phyloP scores from a whole-genome alignment of 176 grass and related monocot genomes.

The Lolium multiflorum region DNA sequence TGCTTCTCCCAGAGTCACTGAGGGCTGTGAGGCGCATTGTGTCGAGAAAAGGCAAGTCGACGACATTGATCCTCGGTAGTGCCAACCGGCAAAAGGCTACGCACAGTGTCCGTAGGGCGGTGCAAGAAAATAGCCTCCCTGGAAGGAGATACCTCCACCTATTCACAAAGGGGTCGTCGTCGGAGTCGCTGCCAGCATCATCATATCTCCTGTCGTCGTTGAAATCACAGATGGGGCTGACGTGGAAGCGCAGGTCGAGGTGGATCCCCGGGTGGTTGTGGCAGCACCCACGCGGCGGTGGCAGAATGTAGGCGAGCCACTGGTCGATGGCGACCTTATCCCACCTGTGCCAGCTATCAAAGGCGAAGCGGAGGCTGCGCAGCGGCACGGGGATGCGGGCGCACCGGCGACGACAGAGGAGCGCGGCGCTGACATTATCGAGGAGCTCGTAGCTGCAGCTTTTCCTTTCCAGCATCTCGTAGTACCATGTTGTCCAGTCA shows the following conservation, averaged over 20 bases:
- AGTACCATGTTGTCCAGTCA: not conserved
- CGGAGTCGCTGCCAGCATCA: not conserved
- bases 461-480: not conserved
- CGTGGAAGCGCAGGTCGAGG: not conserved
- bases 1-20: not conserved
- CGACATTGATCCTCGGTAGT: not conserved
- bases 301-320: not conserved
- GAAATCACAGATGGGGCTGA: not conserved
- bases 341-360: not conserved
- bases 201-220: not conserved
- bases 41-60: not conserved
- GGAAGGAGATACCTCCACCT: not conserved
- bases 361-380: not conserved
- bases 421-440: not conserved
- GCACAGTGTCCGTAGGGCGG: not conserved
- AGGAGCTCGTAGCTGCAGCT: not conserved
- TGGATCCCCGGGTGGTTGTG: not conserved
- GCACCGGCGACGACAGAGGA: slow-evolving; percentile 3
- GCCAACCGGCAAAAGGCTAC: not conserved
- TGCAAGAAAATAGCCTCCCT: not conserved
- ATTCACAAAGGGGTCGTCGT: not conserved
- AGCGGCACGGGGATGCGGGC: not conserved
- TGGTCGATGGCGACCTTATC: not conserved
- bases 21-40: not conserved
- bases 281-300: not conserved